Base-by-base conservation (phyloP, 805 yeast genomes). In the Yarrowia alimentaria region DNA sequence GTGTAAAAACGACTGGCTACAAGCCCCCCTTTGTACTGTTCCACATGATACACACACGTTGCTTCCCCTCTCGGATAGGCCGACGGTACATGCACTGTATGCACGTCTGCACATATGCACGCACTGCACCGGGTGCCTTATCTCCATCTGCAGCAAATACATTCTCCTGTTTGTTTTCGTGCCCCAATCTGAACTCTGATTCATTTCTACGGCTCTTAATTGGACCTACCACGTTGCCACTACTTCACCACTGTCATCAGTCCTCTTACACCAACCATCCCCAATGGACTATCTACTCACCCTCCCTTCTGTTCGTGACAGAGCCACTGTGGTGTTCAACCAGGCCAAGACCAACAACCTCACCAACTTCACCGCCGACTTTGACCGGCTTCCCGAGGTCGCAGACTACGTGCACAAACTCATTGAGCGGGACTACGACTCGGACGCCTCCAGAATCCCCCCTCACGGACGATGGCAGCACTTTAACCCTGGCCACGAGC, bases 391-490 rank as follows among this genome's bases (percentile, higher is more conserved):
- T 18, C 70, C 66, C 17, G 57, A 53, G 0, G 73, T 76, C 33
- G 74, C 77, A 19, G 71, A 68, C 5, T 79, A 66, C 58, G 75
- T 80, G 5, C 61, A 68, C 34, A 61, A 64, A 4, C 71, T 80
- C 11, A 72, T 78, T 48, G 61, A 62, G 13, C 64, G 72, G 10
- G 75, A 75, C 35, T 80, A 73, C 55, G 73, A 72, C 0, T 64
- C 69, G 3, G 64, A 73, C 19, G 72, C 72, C 26, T 58, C 61
- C 3, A 55, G 62, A 1, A 80, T 80, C 49, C 85, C 86, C 4
- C 79, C 82, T 7, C 85, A 80, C 61, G 85, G 85, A 1, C 69
- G 86, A 52, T 80, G 80, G 77, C 83, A 79, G 57, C 85, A 80
- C 61, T 71, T 80, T 59, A 78, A 79, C 57, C 77, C 73, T 25